A percentile compares a stretch with the other conserved stretches of the same genome.
Evolutionary conservation across 2,329 filamentous ascomycete species (phyloP).

Genomic region (Neonectria hederae): DNA sequence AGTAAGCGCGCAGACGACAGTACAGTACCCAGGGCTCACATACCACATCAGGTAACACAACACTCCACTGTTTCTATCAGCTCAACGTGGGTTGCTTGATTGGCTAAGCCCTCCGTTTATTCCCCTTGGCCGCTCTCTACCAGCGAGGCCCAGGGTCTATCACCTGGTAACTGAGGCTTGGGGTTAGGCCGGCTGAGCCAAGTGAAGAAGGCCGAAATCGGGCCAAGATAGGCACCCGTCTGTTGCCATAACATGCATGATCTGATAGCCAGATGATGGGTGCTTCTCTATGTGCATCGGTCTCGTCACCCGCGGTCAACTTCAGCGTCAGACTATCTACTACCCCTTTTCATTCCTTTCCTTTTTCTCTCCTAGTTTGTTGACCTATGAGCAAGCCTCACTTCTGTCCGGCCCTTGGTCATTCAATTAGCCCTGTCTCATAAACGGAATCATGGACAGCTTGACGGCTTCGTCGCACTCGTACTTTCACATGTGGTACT

Average conservation of each 20-base stretch:
- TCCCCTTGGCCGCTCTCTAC: too few relatives aligned
- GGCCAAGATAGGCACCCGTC: too few relatives aligned
- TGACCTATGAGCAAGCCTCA: background rate
- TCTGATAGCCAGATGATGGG: background rate
- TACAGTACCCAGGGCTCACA: background rate
- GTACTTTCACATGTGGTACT: background rate
- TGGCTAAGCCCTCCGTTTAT: background rate
- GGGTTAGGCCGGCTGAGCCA: background rate
- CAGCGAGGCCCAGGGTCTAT: too few relatives aligned
- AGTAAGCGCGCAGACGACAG: background rate
- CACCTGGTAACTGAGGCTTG: background rate
- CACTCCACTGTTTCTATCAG: background rate
- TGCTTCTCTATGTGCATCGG: background rate
- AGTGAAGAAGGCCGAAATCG: background rate
- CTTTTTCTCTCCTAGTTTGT: background rate
- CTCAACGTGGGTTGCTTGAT: background rate
- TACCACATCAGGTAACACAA: background rate
- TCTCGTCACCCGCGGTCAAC: too few relatives aligned
- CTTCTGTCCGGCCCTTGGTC: background rate
- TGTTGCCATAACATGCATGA: too few relatives aligned
- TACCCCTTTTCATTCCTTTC: background rate
- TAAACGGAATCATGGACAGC: background rate
- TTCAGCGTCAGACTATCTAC: background rate
- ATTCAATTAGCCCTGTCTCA: background rate
- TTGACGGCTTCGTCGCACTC: background rate